Evolutionary conservation across 805 yeast species (phyloP).

Genomic region (Peterozyma xylosa): DNA sequence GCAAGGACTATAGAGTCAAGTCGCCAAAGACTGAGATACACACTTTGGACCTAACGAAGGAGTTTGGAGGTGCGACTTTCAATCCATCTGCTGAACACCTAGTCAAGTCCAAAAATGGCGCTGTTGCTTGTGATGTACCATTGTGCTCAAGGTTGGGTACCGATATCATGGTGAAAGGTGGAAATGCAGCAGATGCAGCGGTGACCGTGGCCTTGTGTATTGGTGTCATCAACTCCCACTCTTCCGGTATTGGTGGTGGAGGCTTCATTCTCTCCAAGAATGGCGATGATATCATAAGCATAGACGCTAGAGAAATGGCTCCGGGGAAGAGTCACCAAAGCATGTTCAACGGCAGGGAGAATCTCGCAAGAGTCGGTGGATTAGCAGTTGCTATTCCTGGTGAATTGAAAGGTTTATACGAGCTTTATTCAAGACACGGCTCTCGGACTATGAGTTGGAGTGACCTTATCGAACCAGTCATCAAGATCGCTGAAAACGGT

Average conservation of each 20-base stretch:
- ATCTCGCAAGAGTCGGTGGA: conserved; percentile 67
- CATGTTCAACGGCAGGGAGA: conserved; percentile 51
- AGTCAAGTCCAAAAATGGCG: conserved; percentile 39
- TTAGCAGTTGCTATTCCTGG: conserved; percentile 90
- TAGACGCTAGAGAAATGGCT: conserved; percentile 88
- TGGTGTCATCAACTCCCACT: conserved; percentile 75
- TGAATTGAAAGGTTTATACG: conserved; percentile 77
- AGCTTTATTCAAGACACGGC: conserved; percentile 51
- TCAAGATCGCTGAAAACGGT: conserved; percentile 56
- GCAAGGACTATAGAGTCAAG: no score
- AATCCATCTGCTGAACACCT: conserved; percentile 31
- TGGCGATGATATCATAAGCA: conserved; percentile 43
- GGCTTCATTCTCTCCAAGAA: conserved; percentile 53
- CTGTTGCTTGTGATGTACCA: conserved; percentile 62
- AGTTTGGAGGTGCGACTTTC: conserved; percentile 30
- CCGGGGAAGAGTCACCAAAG: conserved; percentile 54
- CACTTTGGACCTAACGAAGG: conserved; percentile 1
- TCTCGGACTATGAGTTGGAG: conserved; percentile 69
- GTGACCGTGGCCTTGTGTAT: conserved; percentile 83
- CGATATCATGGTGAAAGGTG: conserved; percentile 44
- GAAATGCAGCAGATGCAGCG: conserved; percentile 92
- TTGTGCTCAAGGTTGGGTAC: conserved; percentile 58
- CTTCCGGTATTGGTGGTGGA: conserved; percentile 93
- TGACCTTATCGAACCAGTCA: conserved; percentile 70
- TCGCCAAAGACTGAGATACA: not conserved